These are phyloP conservation scores for Microstegium vimineum DNA, from an alignment of 176 grass and related monocot genomes.

Conservation along the genomic window DNA sequence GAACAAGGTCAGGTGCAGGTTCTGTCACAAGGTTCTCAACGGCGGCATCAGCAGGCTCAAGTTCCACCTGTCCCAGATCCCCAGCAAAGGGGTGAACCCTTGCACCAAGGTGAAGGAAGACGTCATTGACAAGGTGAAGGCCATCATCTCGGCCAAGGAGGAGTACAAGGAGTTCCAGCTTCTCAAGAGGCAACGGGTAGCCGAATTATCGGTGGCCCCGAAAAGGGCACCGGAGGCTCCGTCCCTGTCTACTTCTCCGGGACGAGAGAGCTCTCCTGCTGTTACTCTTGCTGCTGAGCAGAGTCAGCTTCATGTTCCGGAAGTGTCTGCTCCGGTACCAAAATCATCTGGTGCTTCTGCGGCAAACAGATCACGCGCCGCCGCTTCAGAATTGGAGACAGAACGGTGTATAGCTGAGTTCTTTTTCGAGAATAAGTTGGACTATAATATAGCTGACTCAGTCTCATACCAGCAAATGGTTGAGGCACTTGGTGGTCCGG, in stretches of 20 bases:
- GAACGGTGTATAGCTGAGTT: constrained; percentile 92
- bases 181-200: constrained; percentile 56
- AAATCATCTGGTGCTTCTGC: constrained; percentile 10
- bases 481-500: constrained; percentile 64
- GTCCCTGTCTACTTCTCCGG: constrained; percentile 37
- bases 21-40: constrained; percentile 82
- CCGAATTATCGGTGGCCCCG: constrained; percentile 27
- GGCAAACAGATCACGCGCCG: constrained; percentile 13
- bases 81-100: constrained; percentile 83
- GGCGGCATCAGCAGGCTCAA: constrained; percentile 95
- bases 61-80: constrained; percentile 83
- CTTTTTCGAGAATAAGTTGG: constrained; percentile 94
- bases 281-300: constrained; percentile 28
- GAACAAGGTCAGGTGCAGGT: constrained; percentile 92
- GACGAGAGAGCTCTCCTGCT: constrained; percentile 18
- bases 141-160: constrained; percentile 83
- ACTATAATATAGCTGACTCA: constrained; percentile 66
- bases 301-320: constrained; percentile 17
- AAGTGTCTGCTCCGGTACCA: neutral
- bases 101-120: constrained; percentile 74
- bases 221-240: constrained; percentile 24
- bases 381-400: constrained; percentile 29
- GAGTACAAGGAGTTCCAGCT: constrained; percentile 60
- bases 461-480: constrained; percentile 73
- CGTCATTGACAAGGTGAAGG: constrained; percentile 64